Conservation (phyloP, 176 grass and related monocot species). For the Stipa capillata region DNA sequence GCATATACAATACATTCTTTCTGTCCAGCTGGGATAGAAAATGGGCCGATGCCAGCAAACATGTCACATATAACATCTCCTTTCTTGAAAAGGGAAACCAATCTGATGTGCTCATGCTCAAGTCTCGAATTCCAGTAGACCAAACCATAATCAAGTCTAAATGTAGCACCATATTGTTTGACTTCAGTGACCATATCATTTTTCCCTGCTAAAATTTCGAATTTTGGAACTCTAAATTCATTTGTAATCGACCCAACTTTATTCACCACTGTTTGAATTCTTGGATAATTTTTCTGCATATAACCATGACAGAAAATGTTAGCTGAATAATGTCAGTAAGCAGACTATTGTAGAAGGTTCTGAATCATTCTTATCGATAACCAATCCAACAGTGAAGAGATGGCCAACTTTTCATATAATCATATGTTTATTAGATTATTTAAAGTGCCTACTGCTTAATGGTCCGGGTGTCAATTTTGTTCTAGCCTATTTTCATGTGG, state of each 20-base stretch:
- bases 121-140: constrained; percentile 99
- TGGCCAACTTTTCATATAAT: not conserved
- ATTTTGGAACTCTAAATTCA: constrained; percentile 78
- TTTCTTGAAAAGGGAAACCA: constrained; percentile 85
- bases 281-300: constrained; percentile 86
- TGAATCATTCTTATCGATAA: not conserved
- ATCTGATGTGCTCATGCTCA: constrained; percentile 85
- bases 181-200: constrained; percentile 65
- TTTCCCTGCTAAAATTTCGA: constrained; percentile 76
- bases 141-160: constrained; percentile 80
- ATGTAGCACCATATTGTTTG: constrained; percentile 80
- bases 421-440: not conserved
- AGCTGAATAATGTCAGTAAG: not conserved
- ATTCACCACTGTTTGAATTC: constrained; percentile 88
- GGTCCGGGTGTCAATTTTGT: not conserved
- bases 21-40: constrained; percentile 72
- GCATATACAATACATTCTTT: constrained; percentile 89
- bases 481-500: constrained; percentile 4
- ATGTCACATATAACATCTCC: constrained; percentile 93
- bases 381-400: not conserved
- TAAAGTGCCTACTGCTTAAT: not conserved
- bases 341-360: not conserved
- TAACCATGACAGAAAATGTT: constrained; percentile 12
- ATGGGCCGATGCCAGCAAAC: constrained; percentile 96
- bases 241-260: constrained; percentile 86